Percentiles rank a stretch among this genome's conserved stretches.
These are phyloP conservation scores for Williopsis jadinii DNA, from an alignment of 1,139 yeast species.

Conservation along the genomic window DNA sequence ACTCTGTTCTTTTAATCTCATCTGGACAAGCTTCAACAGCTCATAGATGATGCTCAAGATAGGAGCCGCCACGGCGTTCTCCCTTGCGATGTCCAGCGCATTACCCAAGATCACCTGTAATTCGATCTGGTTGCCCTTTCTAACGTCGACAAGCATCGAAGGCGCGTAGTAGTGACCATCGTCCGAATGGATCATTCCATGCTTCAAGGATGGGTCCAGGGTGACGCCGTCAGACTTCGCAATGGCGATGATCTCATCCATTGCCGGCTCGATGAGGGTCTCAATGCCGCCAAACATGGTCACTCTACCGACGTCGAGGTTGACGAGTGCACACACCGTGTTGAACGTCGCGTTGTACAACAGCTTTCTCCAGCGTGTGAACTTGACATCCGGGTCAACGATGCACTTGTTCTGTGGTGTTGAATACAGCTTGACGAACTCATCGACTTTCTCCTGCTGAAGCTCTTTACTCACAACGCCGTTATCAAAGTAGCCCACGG, in stretches of 20 bases:
- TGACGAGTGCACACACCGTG: conserved; percentile 52
- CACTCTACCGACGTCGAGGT: conserved; percentile 50
- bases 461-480: conserved; percentile 19
- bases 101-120: conserved; percentile 67
- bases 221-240: conserved; percentile 57
- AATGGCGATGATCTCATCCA: conserved; percentile 54
- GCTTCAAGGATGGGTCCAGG: conserved; percentile 37
- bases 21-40: conserved; percentile 53
- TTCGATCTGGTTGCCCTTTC: conserved; percentile 67
- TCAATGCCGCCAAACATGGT: conserved; percentile 49
- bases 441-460: conserved; percentile 30
- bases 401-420: conserved; percentile 37
- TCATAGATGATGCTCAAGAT: conserved; percentile 48
- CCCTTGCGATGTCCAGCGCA: conserved; percentile 54
- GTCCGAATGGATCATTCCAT: conserved; percentile 47
- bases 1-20: conserved; percentile 46
- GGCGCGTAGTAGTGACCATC: conserved; percentile 64
- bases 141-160: conserved; percentile 66
- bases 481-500: conserved; percentile 48
- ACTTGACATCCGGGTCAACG: conserved; percentile 42
- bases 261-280: conserved; percentile 48
- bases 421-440: conserved; percentile 44
- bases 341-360: conserved; percentile 65
- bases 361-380: conserved; percentile 65
- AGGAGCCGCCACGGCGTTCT: conserved; percentile 52